Base-by-base conservation (phyloP, 768 basidiomycete species). In the Mycena epipterygia region DNA sequence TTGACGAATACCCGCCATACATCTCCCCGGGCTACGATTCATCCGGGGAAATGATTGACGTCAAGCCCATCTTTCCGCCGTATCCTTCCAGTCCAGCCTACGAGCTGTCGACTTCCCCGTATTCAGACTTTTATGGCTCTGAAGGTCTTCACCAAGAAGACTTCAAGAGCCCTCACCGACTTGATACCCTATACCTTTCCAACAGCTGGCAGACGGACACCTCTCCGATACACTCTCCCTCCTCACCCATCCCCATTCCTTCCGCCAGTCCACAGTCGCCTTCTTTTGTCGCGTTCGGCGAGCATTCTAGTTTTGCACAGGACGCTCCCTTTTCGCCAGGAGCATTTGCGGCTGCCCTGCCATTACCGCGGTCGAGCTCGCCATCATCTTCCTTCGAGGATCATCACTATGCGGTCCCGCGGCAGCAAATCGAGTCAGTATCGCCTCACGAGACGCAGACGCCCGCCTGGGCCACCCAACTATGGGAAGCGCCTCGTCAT, bases 201-300 rank as follows among this genome's bases (percentile, higher is more conserved):
- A 62, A 66, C 30, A 56, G n/a, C n/a, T 51, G 44, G 52, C 64
- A 66, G 42, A 41, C 51, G 14, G 63, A 70, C 49, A 52, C 49
- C 33, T 66, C 64, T 21, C 41, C 68, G 32, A 29, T 65, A 30
- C 51, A 64, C 63, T 70, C 69, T 13, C 64, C 70, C 11, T 87
- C 90, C 3, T 89, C 90, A 0, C 91, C 93, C 29, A 90, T 92
- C 74, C 86, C 90, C 71, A 91, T 91, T 60, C 89, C 89, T 35
- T 83, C 86, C 6, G 80, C 84, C 14, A 76, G 81, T 21, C 82
- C 84, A 66, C 79, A 82, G 11, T 83, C 86, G 9, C 79, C 86
- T n/a, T 78, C 86, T 5, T 89, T 89, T 77, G 68, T 87, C 14
- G 73, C 87, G 0, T 92, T 86, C 79, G 78, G 79, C 64, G 87